Evolutionary conservation across 2,329 filamentous ascomycete species (phyloP), one percentile per base, ranked within the genome.

Genomic region (Fusarium tuaranense): DNA sequence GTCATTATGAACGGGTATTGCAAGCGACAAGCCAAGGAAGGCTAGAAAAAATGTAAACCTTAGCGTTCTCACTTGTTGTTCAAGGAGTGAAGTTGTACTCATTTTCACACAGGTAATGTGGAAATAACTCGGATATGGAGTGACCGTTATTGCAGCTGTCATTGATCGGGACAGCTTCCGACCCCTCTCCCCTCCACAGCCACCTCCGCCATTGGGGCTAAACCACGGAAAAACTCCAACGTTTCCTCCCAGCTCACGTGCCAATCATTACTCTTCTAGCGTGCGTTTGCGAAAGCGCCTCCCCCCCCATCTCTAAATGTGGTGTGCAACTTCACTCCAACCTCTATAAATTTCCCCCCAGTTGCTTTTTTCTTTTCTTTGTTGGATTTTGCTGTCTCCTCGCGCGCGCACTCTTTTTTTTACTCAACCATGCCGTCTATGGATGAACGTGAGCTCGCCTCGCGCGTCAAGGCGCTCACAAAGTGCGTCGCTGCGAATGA

Each of bases 371-470:
- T 13, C 27, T 65, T 61, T 62, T 46, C 64, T 38, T 48, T 53
- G 34, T 59, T 59, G 36, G 36, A 62, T 39, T 57, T 25, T 57
- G 25, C 12, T 32, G 34, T 32, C 48, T 39, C 44, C 65, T 10
- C 25, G 20, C 39, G 44, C 63, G 27, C 61, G 27, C 13, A n/a
- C n/a, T n/a, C n/a, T n/a, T n/a, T n/a, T n/a, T 34, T 55, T 36
- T 39, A 12, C 16, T 22, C 30, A 67, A 62, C 62, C 62, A 72
- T 76, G 74, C 71, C 72, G 44, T 61, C 63, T 63, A 95, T 97
- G 93, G 93, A 97, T 79, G 90, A 92, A 80, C 94, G 94, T 84
- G 94, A 96, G 81, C 93, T 98, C 65, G 90, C 92, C 78, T 86
- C 92, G 79, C 92, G 92, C 83, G 91, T 95, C 80, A 93, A 94